Percentiles rank a stretch among this genome's conserved stretches.
Evolutionary conservation across 805 yeast genomes (phyloP).

Genomic region (Teunomyces funiuensis): DNA sequence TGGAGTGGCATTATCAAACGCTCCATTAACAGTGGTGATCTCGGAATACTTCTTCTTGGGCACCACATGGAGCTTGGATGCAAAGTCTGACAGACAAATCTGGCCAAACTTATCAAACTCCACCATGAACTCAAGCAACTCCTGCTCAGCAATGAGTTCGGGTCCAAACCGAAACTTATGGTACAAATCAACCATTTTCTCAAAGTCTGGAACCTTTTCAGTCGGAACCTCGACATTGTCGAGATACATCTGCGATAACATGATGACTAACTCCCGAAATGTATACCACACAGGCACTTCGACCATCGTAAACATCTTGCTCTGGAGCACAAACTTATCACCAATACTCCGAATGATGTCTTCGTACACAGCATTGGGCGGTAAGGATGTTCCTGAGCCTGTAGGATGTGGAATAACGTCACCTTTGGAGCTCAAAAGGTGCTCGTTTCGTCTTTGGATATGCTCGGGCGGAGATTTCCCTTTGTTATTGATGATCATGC

Average conservation of each 20-base stretch:
- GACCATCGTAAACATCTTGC: constrained; percentile 36
- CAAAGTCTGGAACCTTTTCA: constrained; percentile 13
- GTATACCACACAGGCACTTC: constrained; percentile 25
- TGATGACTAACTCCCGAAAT: constrained; percentile 42
- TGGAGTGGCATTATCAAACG: background rate
- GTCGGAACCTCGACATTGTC: background rate
- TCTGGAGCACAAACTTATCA: constrained; percentile 53
- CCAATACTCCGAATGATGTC: constrained; percentile 61
- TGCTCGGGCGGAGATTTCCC: constrained; percentile 44
- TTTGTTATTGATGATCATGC: constrained; percentile 35
- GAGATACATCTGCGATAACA: constrained; percentile 20
- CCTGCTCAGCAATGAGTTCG: constrained; percentile 52
- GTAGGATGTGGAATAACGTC: constrained; percentile 18
- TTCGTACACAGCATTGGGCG: constrained; percentile 44
- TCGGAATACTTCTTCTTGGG: background rate
- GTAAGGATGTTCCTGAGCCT: constrained; percentile 18
- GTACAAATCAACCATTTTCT: constrained; percentile 46
- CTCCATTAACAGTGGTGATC: background rate
- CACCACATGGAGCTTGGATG: background rate
- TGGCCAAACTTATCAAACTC: constrained; percentile 19
- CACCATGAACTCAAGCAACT: constrained; percentile 58
- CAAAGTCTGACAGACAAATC: constrained; percentile 6
- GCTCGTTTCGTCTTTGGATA: constrained; percentile 31
- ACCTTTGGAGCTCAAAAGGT: constrained; percentile 10
- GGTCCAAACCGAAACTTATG: constrained; percentile 72